A percentile compares a stretch with the other conserved stretches of the same genome.
These are phyloP conservation scores for Inga leiocalycina DNA, from an alignment of 306 rosid species.

Conservation along the genomic window DNA sequence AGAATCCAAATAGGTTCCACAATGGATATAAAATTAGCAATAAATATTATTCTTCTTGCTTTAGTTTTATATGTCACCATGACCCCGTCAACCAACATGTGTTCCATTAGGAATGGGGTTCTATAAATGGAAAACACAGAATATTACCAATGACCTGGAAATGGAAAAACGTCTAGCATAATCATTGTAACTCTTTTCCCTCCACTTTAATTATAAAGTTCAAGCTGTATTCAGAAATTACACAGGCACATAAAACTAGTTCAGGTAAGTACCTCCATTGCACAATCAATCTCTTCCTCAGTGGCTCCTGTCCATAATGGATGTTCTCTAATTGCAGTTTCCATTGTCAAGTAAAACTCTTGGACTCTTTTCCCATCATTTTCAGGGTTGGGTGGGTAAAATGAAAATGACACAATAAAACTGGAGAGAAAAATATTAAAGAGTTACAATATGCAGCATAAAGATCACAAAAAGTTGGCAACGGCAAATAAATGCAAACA, in stretches of 20 bases:
- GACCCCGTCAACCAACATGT: constrained; percentile 2
- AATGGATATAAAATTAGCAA: not conserved
- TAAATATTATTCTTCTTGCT: not conserved
- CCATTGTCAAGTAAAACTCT: constrained; percentile 51
- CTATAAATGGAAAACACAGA: constrained; percentile 9
- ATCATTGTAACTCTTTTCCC: constrained; percentile 4
- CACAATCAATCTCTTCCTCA: constrained; percentile 60
- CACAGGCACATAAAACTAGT: not conserved
- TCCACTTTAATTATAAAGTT: constrained; percentile 6
- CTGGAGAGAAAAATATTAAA: constrained; percentile 29
- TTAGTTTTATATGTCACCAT: not conserved
- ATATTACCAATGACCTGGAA: constrained; percentile 1
- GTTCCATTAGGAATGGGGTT: constrained; percentile 12
- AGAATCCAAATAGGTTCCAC: constrained; percentile 1
- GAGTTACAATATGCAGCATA: constrained; percentile 1
- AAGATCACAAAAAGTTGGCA: constrained; percentile 1
- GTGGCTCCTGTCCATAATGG: constrained; percentile 69
- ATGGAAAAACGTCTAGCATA: constrained; percentile 17
- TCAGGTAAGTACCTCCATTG: constrained; percentile 55
- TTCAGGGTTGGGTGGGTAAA: constrained; percentile 46
- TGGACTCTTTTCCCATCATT: constrained; percentile 49
- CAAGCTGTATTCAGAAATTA: constrained; percentile 8
- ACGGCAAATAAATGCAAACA: constrained; percentile 1
- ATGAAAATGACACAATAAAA: constrained; percentile 54
- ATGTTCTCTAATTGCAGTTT: constrained; percentile 52